Evolutionary conservation across 306 rosid genomes (phyloP).

Genomic region (Quercus robur): DNA sequence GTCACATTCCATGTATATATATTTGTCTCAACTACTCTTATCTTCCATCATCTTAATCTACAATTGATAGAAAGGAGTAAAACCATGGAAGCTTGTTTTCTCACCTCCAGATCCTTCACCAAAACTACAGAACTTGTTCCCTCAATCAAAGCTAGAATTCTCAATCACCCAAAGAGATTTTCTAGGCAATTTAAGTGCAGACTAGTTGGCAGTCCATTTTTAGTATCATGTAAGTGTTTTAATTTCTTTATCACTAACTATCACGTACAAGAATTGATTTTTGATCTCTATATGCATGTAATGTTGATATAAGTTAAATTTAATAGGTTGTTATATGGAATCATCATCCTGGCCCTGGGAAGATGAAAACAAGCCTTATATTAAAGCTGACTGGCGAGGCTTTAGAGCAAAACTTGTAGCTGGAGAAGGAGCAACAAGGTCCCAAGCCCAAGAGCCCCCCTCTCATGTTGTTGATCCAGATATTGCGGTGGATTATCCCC

Average conservation of each 20-base stretch:
- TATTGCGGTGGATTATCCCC: slow-evolving; percentile 30
- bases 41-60: slow-evolving; percentile 14
- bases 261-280: no score
- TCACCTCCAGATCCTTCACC: slow-evolving; percentile 53
- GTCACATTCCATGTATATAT: slow-evolving; percentile 24
- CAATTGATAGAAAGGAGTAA: not conserved
- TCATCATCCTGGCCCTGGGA: slow-evolving; percentile 38
- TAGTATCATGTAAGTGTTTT: slow-evolving; percentile 52
- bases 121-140: slow-evolving; percentile 34
- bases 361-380: slow-evolving; percentile 32
- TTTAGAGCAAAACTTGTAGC: slow-evolving; percentile 87
- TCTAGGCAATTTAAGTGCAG: slow-evolving; percentile 30
- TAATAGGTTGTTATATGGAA: slow-evolving; percentile 42
- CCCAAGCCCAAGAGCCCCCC: slow-evolving; percentile 32
- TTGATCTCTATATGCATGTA: not conserved
- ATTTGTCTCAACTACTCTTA: not conserved
- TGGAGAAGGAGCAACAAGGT: slow-evolving; percentile 31
- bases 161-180: slow-evolving; percentile 21
- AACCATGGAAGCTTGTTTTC: slow-evolving; percentile 75
- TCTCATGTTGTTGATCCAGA: slow-evolving; percentile 38
- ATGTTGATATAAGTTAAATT: not conserved
- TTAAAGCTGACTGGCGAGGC: slow-evolving; percentile 66
- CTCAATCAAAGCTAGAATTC: slow-evolving; percentile 17
- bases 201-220: slow-evolving; percentile 27
- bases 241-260: not conserved